phyloP scores from a whole-genome alignment of 805 yeast genomes.

The Monosporozyma servazzii region DNA sequence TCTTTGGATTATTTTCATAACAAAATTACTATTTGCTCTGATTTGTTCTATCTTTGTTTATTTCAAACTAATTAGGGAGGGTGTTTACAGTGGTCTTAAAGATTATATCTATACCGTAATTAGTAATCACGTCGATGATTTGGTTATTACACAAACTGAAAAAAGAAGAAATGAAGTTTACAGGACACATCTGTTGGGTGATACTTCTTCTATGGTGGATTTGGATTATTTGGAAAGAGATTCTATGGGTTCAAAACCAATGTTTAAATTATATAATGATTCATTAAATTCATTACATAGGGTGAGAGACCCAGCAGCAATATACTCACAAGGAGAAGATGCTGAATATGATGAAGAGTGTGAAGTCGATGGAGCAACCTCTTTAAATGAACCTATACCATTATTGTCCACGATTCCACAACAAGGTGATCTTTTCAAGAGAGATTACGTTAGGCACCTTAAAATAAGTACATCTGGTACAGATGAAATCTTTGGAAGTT shows the following conservation, averaged over 20 bases:
- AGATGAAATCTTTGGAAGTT: neutral
- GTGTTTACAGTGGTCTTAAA: constrained; percentile 39
- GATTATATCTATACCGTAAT: constrained; percentile 55
- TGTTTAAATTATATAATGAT: constrained; percentile 2
- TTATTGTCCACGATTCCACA: constrained; percentile 1
- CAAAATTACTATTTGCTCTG: constrained; percentile 43
- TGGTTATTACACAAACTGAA: constrained; percentile 21
- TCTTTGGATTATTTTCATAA: constrained; percentile 61
- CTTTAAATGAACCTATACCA: neutral
- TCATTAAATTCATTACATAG: neutral
- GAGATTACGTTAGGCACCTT: neutral
- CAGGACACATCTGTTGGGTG: neutral
- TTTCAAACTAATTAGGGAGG: constrained; percentile 35
- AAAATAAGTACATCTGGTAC: neutral
- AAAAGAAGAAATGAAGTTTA: neutral
- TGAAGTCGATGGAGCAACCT: neutral
- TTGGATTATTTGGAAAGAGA: neutral
- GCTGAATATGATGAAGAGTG: neutral
- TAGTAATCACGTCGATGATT: constrained; percentile 43
- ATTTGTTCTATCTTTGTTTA: constrained; percentile 45
- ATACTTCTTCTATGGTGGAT: neutral
- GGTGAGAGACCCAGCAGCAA: neutral
- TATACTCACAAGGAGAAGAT: neutral
- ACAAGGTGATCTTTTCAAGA: neutral
- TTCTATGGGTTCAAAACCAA: neutral